Percentiles rank a stretch among this genome's conserved stretches.
phyloP scores from a whole-genome alignment of 2,329 filamentous ascomycete genomes.

The Penicillium verrucosum region DNA sequence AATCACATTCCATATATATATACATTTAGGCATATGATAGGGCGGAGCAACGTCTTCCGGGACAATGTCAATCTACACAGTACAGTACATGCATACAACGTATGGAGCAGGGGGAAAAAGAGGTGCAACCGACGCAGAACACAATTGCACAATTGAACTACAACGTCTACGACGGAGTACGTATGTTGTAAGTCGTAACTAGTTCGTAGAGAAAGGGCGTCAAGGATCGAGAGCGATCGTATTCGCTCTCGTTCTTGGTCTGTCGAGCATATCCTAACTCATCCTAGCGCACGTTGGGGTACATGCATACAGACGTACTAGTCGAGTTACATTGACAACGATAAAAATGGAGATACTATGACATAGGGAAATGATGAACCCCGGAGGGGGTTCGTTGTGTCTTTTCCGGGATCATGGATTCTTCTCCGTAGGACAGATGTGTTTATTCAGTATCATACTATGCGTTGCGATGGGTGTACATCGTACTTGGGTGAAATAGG shows the following conservation, averaged over 20 bases:
- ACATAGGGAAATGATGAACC: neutral
- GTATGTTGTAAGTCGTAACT: too few species aligned
- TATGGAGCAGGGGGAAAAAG: neutral
- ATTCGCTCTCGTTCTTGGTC: neutral
- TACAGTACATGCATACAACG: neutral
- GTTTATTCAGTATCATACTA: neutral
- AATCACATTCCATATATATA: neutral
- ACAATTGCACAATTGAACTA: neutral
- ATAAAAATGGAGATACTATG: neutral
- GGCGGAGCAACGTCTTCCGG: conserved; percentile 3
- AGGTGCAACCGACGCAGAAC: neutral
- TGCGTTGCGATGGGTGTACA: neutral
- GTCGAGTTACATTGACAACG: neutral
- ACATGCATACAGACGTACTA: neutral
- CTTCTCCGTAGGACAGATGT: neutral
- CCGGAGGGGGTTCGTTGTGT: neutral
- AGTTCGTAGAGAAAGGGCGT: neutral
- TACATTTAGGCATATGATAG: conserved; percentile 1
- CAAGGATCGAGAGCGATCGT: neutral
- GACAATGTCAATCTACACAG: neutral
- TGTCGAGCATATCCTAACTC: neutral
- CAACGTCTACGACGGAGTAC: neutral
- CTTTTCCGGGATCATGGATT: neutral
- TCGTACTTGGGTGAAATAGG: neutral
- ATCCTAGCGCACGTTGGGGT: conserved; percentile 1